Percentiles rank a stretch among this genome's conserved stretches.
Conservation (phyloP, 306 rosid species). For the Mimosa pudica region DNA sequence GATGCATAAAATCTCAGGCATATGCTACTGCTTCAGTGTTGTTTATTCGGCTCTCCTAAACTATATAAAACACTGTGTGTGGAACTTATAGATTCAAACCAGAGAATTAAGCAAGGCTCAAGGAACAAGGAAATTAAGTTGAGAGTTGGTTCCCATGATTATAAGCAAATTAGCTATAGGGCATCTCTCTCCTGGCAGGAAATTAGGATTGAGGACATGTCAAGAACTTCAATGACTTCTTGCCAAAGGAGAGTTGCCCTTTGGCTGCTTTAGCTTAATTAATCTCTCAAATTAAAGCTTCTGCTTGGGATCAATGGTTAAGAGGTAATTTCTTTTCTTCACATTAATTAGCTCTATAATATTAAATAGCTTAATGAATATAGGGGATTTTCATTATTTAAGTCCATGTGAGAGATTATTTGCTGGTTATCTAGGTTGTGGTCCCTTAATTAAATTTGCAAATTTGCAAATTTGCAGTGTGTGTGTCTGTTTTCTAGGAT, state of each 20-base stretch:
- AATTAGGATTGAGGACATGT: neutral
- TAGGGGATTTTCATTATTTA: neutral
- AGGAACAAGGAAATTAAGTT: neutral
- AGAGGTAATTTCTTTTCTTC: neutral
- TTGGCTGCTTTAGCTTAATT: neutral
- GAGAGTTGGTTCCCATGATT: neutral
- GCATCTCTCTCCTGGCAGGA: neutral
- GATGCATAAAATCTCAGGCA: conserved; percentile 33
- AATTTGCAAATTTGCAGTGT: neutral
- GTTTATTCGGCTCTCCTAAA: conserved; percentile 40
- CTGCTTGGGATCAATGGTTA: neutral
- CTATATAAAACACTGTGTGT: conserved; percentile 13
- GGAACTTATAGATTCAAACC: conserved; percentile 5
- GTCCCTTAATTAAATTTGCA: no score
- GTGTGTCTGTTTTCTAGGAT: no score
- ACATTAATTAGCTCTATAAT: neutral
- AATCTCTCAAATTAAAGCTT: neutral
- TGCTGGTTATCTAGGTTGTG: neutral
- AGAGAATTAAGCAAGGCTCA: neutral
- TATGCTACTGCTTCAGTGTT: conserved; percentile 39
- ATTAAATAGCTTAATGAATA: neutral
- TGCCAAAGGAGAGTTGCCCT: conserved; percentile 10
- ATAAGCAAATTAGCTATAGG: neutral
- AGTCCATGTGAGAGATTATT: neutral
- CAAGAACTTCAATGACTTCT: neutral